phyloP scores from a whole-genome alignment of 495 filamentous ascomycete genomes.

The Hypoxylon cercidicola region DNA sequence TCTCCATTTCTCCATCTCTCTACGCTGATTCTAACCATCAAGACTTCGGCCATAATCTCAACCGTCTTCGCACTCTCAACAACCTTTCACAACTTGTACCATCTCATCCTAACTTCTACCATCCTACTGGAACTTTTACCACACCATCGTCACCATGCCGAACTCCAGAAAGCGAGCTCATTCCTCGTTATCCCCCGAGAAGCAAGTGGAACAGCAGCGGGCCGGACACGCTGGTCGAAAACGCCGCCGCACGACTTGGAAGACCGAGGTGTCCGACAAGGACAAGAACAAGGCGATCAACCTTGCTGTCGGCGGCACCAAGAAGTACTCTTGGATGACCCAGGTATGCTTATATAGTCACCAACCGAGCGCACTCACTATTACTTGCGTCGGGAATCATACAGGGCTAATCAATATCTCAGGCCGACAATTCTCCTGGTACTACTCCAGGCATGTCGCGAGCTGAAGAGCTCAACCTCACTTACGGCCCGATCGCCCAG shows the following conservation, averaged over 20 bases:
- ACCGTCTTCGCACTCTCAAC: too few relatives aligned
- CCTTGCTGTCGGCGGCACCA: conserved; percentile 3
- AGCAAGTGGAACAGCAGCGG: too few relatives aligned
- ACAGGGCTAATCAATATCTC: background rate
- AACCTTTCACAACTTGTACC: background rate
- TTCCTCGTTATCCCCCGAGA: too few relatives aligned
- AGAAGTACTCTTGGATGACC: conserved; percentile 36
- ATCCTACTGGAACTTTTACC: too few relatives aligned
- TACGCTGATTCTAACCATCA: too few relatives aligned
- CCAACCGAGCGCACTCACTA: too few relatives aligned
- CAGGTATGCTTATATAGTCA: conserved; percentile 21
- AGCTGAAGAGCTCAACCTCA: background rate
- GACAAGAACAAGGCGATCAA: conserved; percentile 9
- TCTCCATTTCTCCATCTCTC: too few relatives aligned
- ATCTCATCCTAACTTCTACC: too few relatives aligned
- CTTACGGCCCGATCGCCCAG: background rate
- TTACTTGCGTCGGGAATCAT: too few relatives aligned
- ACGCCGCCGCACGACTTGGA: background rate
- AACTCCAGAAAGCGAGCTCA: background rate
- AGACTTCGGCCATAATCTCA: too few relatives aligned
- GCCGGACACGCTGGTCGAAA: conserved; percentile 9
- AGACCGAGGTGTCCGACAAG: background rate
- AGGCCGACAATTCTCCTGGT: background rate
- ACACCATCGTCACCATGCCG: conserved; percentile 11
- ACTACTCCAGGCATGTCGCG: background rate